A percentile compares a stretch with the other conserved stretches of the same genome.
Evolutionary conservation across 495 filamentous ascomycete genomes (phyloP).

Genomic region (Evansstolkia leycettana): DNA sequence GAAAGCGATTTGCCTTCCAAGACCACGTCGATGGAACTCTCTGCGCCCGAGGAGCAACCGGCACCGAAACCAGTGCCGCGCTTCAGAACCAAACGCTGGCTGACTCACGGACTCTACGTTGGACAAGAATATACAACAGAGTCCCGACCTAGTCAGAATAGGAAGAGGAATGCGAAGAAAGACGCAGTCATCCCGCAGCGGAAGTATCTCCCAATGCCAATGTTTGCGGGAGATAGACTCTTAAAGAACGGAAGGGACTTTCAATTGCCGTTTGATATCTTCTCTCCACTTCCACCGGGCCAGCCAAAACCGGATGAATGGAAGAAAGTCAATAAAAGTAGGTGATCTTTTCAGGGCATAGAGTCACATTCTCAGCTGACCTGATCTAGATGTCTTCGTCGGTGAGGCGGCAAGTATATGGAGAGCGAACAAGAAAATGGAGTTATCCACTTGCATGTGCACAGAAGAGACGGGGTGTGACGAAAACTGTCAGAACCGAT

Average conservation of each 20-base stretch:
- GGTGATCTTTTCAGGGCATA: slow-evolving; percentile 10
- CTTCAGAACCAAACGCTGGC: slow-evolving; percentile 52
- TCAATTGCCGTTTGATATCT: slow-evolving; percentile 79
- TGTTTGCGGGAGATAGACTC: slow-evolving; percentile 51
- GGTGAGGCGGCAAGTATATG: slow-evolving; percentile 78
- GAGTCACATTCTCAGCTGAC: slow-evolving; percentile 8
- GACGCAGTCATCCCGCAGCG: slow-evolving; percentile 27
- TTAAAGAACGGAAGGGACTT: slow-evolving; percentile 63
- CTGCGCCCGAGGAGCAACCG: slow-evolving; percentile 25
- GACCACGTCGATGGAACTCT: slow-evolving; percentile 25
- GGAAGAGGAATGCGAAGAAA: slow-evolving; percentile 35
- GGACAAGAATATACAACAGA: slow-evolving; percentile 69
- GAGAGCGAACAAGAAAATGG: slow-evolving; percentile 64
- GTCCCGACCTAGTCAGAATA: slow-evolving; percentile 49
- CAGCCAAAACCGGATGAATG: slow-evolving; percentile 87
- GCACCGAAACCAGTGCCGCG: slow-evolving; percentile 25
- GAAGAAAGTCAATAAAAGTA: slow-evolving; percentile 83
- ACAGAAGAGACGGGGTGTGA: slow-evolving; percentile 65
- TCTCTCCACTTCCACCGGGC: slow-evolving; percentile 69
- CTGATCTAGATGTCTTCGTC: slow-evolving; percentile 66
- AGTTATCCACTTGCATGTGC: slow-evolving; percentile 74
- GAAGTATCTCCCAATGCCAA: slow-evolving; percentile 48
- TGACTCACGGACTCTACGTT: slow-evolving; percentile 75
- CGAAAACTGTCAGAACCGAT: slow-evolving; percentile 82
- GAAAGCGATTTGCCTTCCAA: slow-evolving; percentile 35